Conservation (phyloP, 2,329 filamentous ascomycete genomes). For the Neofusicoccum laricinum region DNA sequence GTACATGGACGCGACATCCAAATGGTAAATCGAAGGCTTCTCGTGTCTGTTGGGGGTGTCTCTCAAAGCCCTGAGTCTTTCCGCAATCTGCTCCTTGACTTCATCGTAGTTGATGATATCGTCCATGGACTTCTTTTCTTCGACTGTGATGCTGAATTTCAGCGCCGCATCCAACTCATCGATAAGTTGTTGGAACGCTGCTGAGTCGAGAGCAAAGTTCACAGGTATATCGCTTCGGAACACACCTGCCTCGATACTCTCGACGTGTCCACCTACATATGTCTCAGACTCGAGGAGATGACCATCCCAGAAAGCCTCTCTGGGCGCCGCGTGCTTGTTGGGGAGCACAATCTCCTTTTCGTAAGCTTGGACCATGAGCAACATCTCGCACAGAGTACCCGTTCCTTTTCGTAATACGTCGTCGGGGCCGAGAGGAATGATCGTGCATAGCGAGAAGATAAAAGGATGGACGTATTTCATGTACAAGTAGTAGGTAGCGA, state of each 20-base stretch:
- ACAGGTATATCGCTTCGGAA: conserved; percentile 95
- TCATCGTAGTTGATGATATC: conserved; percentile 52
- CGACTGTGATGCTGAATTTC: conserved; percentile 66
- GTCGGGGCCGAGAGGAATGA: conserved; percentile 88
- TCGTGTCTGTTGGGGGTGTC: conserved; percentile 81
- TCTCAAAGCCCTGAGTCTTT: conserved; percentile 69
- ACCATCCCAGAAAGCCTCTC: conserved; percentile 94
- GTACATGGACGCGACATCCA: conserved; percentile 99
- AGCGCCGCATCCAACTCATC: conserved; percentile 83
- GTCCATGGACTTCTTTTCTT: conserved; percentile 53
- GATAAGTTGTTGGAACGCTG: conserved; percentile 85
- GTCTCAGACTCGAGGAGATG: conserved; percentile 96
- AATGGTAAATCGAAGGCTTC: conserved; percentile 88
- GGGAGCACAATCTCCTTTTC: conserved; percentile 86
- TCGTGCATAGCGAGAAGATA: conserved; percentile 97
- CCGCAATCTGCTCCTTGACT: conserved; percentile 76
- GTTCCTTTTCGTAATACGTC: conserved; percentile 94
- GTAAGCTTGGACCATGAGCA: conserved; percentile 98
- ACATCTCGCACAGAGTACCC: conserved; percentile 98
- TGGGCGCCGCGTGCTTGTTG: conserved; percentile 90
- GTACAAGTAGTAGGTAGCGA: conserved; percentile 97
- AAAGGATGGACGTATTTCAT: conserved; percentile 99
- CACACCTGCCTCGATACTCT: conserved; percentile 97
- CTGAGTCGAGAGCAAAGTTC: conserved; percentile 86
- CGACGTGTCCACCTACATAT: conserved; percentile 96